Base-by-base conservation (phyloP, 768 basidiomycete genomes). In the Jaapia argillacea region DNA sequence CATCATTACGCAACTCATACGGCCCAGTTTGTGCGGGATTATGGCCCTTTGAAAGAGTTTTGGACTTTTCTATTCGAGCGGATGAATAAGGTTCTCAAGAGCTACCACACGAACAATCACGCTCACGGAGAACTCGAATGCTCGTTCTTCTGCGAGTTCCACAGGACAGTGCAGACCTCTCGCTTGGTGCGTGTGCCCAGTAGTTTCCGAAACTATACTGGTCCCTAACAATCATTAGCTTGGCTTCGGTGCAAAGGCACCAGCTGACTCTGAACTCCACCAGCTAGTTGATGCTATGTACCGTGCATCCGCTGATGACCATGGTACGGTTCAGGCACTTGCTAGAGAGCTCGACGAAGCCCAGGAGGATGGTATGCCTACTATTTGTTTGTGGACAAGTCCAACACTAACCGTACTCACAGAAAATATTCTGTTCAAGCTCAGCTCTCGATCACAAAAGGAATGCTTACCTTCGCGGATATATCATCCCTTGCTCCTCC, bases 31-130 rank as follows among this genome's bases (percentile, higher is more conserved):
- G 47, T 61, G 0, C 50, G 47, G 1, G 57, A 62, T 33, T 68
- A 55, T 41, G 63, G 67, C 0, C 65, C 67, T 3, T 45, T 68
- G 0, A 58, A 62, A 22, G 54, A 54, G 5, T 68, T 66, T 41
- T 68, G 65, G 66, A 61, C 54, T 0, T 68, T 66, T 40, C 50
- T 65, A 0, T 62, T 59, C 18, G 66, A 67, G 35, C 46, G 57
- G 0, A 43, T 67, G 1, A 67, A 67, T 45, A 63, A 61, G 24
- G 53, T 65, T 2, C 45, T 67, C 4, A 67, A 67, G 49, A 50
- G 51, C 4, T 64, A 58, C 48, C 58, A 58, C 25, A 63, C 61
- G 0, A 59, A 56, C 28, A 64, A 65, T 35, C 63, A 61, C 33
- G 48, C 26, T 4, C 51, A 56, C 0, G 63, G 62, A 0, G 59